A percentile compares a stretch with the other conserved stretches of the same genome.
Conservation (phyloP, 768 basidiomycete species). For the Plicaturopsis crispa region DNA sequence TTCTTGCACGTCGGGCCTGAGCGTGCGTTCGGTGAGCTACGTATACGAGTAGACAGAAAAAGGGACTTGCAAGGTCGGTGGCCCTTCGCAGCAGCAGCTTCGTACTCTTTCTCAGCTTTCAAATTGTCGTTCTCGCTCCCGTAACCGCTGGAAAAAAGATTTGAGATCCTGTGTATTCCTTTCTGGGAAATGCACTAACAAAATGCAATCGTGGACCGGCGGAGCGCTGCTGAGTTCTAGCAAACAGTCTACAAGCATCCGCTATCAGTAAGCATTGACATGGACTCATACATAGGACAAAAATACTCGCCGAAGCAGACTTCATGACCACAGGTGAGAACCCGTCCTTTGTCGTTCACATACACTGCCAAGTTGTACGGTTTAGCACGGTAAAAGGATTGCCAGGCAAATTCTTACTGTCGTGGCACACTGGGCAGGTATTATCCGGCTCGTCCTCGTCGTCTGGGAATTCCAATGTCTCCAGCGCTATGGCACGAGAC, state of each 20-base stretch:
- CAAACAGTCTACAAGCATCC: slow-evolving; percentile 47
- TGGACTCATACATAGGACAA: background rate
- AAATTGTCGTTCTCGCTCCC: slow-evolving; percentile 50
- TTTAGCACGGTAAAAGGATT: background rate
- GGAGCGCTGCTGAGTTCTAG: slow-evolving; percentile 42
- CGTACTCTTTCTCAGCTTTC: slow-evolving; percentile 47
- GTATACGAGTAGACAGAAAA: background rate
- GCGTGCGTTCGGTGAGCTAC: background rate
- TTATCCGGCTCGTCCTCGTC: slow-evolving; percentile 34
- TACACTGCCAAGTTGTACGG: slow-evolving; percentile 27
- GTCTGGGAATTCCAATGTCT: slow-evolving; percentile 38
- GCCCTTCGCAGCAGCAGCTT: slow-evolving; percentile 48
- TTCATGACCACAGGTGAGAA: slow-evolving; percentile 63
- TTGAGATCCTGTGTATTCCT: slow-evolving; percentile 2
- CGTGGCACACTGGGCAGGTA: slow-evolving; percentile 61
- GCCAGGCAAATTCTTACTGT: slow-evolving; percentile 30
- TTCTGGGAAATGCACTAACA: slow-evolving; percentile 29
- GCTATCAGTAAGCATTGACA: background rate
- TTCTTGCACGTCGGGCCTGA: slow-evolving; percentile 63
- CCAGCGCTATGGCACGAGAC: slow-evolving; percentile 34
- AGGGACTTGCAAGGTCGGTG: slow-evolving; percentile 45
- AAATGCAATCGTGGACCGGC: slow-evolving; percentile 50
- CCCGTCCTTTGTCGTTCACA: slow-evolving; percentile 40
- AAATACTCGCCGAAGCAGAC: slow-evolving; percentile 47
- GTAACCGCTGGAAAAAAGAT: slow-evolving; percentile 31